These are phyloP conservation scores for Kodamaea neixiangensis DNA, from an alignment of 805 yeast species.

Conservation along the genomic window DNA sequence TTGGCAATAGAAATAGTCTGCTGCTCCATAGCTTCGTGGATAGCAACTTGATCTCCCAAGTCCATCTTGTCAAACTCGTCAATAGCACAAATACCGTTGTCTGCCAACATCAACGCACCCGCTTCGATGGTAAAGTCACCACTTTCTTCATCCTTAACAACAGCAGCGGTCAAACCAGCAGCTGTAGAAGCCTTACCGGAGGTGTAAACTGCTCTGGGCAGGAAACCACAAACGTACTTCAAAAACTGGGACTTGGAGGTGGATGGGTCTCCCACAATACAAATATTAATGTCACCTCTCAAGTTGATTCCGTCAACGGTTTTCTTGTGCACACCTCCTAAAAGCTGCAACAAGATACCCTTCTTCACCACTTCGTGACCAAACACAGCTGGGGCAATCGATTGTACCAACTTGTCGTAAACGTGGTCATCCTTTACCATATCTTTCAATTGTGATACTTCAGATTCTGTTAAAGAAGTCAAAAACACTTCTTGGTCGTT, in stretches of 20 bases:
- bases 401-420: conserved; percentile 78
- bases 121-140: conserved; percentile 98
- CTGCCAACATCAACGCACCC: conserved; percentile 97
- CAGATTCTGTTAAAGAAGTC: conserved; percentile 75
- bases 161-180: conserved; percentile 98
- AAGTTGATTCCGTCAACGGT: conserved; percentile 93
- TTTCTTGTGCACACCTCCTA: conserved; percentile 94
- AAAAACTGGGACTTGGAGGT: conserved; percentile 95
- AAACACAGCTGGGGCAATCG: conserved; percentile 93
- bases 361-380: conserved; percentile 95
- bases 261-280: conserved; percentile 97
- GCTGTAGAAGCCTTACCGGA: conserved; percentile 99
- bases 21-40: conserved; percentile 99
- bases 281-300: conserved; percentile 95
- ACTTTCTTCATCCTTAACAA: conserved; percentile 94
- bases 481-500: conserved; percentile 81
- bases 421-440: conserved; percentile 91
- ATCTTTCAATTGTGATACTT: conserved; percentile 77
- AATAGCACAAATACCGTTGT: conserved; percentile 97
- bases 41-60: conserved; percentile 91
- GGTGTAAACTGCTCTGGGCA: conserved; percentile 94
- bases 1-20: conserved; percentile 98
- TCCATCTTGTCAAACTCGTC: conserved; percentile 99
- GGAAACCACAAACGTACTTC: conserved; percentile 86
- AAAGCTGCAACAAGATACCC: conserved; percentile 82